Base-by-base conservation (phyloP, 2,329 filamentous ascomycete species). In the Fonsecaea pugnacius region DNA sequence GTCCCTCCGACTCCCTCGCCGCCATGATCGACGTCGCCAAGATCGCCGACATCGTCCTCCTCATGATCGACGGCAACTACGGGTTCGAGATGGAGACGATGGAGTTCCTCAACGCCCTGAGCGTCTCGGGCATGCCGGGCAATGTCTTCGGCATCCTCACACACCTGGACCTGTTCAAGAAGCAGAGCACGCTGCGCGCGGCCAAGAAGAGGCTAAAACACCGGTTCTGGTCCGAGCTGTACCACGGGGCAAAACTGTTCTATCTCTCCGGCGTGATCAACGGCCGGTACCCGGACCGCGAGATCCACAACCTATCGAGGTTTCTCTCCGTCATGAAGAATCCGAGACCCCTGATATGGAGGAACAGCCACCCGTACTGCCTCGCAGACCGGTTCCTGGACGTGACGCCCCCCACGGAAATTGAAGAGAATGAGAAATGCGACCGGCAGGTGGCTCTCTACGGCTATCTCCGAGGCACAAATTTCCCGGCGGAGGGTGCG, bases 31-130 rank as follows among this genome's bases (percentile, higher is more conserved):
- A 99, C 77, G 85, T 97, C 62, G 91, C 95, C 65, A 99, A 99
- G 79, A 91, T 99, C 50, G 95, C 96, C 18, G 95, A 99, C 76
- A 97, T 99, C 72, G 91, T 98, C 5, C 84, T 99, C 56, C 85
- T 99, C 62, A 95, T 99, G 91, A 99, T 99, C 72, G 95, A 99
- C 75, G 96, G 95, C 62, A 98, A 98, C 79, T 99, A 91, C 73
- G 96, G 95, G 14, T 99, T 99, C 75, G 95, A 99, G 79, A 99
- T 99, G 95, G 95, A 99, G 83, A 99, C 95, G 0, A 99, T 99
- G 95, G 95, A 99, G 78, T 99, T 99, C 67, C 81, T 99, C 74
- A 98, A 97, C 72, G 89, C 97, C 18, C 82, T 99, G 57, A 90
- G 91, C n/a, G 87, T 92, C 2, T 96, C 91, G 33, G 95, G 95